Evolutionary conservation across 495 filamentous ascomycete genomes (phyloP), one percentile per base, ranked within the genome.

Genomic region (Penicillium coffeae): DNA sequence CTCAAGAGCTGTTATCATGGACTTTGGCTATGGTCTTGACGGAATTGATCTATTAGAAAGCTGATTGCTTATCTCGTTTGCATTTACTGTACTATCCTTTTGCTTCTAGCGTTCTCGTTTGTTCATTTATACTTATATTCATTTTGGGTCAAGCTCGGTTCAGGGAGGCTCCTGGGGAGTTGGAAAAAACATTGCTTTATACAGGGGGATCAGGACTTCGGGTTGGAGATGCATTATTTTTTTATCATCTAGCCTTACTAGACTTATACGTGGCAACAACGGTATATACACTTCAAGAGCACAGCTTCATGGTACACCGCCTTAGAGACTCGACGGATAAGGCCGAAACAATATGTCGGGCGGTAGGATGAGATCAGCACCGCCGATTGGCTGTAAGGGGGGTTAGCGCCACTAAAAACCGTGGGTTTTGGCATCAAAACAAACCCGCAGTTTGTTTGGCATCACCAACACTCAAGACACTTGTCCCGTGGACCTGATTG

Each of bases 1-100:
- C 58, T 85, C 89, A 8, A 83, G 92, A 54, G 86, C 88, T 22
- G 72, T 96, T 18, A 83, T 98, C n/a, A 80, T 98, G 74, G 93
- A 98, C 71, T 77, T 77, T 63, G 78, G 70, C 42, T 75, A 73
- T 56, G 71, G 69, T 25, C 52, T 78, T 50, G 74, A 71, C 49
- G 72, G 71, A 20, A 72, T 75, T 55, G 71, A 74, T 30, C 60
- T 73, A 32, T 55, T 74, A 56, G 73, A 77, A 47, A 72, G 69
- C 51, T 76, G 55, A 65, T 58, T 21, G 7, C 39, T 12, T 5
- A 10, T 46, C 41, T 38, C 42, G 50, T 51, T 30, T 56, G n/a
- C 45, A 25, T 51, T 45, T 56, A 56, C 18, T 38, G 32, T 47
- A 45, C 27, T 36, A 43, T 49, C 48, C 48, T 38, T 50, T 48